Conservation (phyloP, 257 asterid genomes). For the Euphrasia confusa region DNA sequence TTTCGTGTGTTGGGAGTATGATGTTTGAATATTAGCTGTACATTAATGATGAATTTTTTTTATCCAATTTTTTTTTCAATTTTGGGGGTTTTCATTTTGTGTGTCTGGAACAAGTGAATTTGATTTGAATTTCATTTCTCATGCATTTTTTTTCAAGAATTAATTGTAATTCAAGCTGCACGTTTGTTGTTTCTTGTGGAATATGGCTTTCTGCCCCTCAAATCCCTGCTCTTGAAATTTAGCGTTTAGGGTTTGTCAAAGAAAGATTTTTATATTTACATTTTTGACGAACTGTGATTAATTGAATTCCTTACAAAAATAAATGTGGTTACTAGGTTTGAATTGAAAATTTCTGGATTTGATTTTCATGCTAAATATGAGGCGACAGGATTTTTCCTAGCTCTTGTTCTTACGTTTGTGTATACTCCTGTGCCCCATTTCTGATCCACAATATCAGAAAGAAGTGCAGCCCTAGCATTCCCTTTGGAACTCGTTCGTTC, state of each 20-base stretch:
- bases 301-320: background rate
- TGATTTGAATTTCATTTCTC: background rate
- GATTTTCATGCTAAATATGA: slow-evolving; percentile 18
- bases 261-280: background rate
- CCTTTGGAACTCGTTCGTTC: slow-evolving; percentile 9
- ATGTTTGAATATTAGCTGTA: background rate
- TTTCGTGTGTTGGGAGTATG: background rate
- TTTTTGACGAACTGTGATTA: background rate
- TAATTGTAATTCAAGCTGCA: background rate
- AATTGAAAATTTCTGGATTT: background rate
- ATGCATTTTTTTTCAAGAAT: slow-evolving; percentile 1
- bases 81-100: slow-evolving; percentile 9
- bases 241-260: slow-evolving; percentile 25
- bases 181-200: background rate
- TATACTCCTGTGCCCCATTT: background rate
- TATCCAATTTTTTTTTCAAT: background rate
- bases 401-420: background rate
- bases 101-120: slow-evolving; percentile 19
- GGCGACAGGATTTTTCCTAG: slow-evolving; percentile 1
- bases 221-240: slow-evolving; percentile 6
- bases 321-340: slow-evolving; percentile 6
- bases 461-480: slow-evolving; percentile 7
- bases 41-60: background rate
- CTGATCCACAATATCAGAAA: background rate
- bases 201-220: background rate